A percentile compares a stretch with the other conserved stretches of the same genome.
Conservation (phyloP, 768 basidiomycete species). For the Lactifluus rugatus region DNA sequence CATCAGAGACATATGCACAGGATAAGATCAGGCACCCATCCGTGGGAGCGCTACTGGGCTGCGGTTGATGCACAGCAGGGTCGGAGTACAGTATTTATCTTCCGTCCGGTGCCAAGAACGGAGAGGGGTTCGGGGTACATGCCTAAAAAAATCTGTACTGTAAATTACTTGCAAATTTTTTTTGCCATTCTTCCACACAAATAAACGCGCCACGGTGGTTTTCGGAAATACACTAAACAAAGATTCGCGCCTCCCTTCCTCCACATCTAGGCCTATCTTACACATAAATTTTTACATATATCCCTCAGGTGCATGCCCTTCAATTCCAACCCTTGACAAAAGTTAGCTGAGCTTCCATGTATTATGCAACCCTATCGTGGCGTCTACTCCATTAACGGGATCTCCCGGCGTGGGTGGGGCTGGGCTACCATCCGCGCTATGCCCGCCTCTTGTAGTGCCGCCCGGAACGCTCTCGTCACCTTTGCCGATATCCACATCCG, state of each 20-base stretch:
- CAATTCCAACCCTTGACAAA: neutral
- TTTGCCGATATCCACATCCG: constrained; percentile 23
- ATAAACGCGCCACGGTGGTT: neutral
- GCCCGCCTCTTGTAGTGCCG: constrained; percentile 17
- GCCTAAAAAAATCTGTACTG: too few species aligned
- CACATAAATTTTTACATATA: neutral
- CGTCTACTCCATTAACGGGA: constrained; percentile 54
- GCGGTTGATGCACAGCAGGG: too few species aligned
- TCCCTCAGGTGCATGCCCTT: too few species aligned
- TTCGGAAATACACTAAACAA: neutral
- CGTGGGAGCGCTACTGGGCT: too few species aligned
- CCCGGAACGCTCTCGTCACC: constrained; percentile 23
- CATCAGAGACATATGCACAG: too few species aligned
- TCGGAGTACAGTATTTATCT: too few species aligned
- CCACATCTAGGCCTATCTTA: neutral
- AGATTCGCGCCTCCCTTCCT: neutral
- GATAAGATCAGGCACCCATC: too few species aligned
- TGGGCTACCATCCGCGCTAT: constrained; percentile 16
- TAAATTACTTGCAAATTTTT: too few species aligned
- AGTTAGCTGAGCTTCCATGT: constrained; percentile 39
- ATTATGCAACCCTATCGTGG: constrained; percentile 74
- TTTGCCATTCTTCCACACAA: neutral
- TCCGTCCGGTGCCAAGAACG: too few species aligned
- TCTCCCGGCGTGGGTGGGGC: constrained; percentile 26
- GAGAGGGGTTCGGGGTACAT: too few species aligned